Evolutionary conservation across 177 flowering plant species (phyloP).

Genomic region (Vitis hybrid): DNA sequence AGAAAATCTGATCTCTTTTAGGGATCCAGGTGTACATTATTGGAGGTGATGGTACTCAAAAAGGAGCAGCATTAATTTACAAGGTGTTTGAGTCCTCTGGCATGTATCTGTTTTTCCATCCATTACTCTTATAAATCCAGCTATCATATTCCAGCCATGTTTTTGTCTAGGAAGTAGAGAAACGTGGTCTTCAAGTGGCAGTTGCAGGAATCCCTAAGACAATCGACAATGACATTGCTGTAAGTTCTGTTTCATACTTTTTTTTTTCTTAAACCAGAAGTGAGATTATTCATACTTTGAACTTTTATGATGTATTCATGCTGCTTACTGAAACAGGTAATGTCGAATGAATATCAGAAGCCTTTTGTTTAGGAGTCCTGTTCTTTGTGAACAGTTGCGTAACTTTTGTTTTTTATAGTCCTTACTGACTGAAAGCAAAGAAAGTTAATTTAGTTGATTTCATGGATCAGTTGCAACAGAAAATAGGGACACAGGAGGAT

Average conservation of each 20-base stretch:
- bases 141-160: not conserved
- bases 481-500: too few species aligned
- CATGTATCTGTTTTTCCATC: not conserved
- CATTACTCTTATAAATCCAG: not conserved
- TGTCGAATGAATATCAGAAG: too few species aligned
- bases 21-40: conserved; percentile 66
- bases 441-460: too few species aligned
- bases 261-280: too few species aligned
- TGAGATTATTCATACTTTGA: too few species aligned
- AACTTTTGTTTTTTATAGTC: too few species aligned
- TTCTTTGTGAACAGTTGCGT: too few species aligned
- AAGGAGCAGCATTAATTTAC: conserved; percentile 66
- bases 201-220: conserved; percentile 88
- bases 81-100: conserved; percentile 37
- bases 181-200: conserved; percentile 66
- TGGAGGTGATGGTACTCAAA: conserved; percentile 89
- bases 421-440: too few species aligned
- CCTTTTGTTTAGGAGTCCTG: too few species aligned
- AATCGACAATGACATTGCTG: conserved; percentile 83
- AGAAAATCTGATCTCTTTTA: not conserved
- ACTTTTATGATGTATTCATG: too few species aligned
- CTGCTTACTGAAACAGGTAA: too few species aligned
- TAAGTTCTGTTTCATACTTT: conserved; percentile 25
- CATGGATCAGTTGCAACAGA: too few species aligned
- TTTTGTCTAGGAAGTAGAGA: conserved; percentile 61